phyloP scores from a whole-genome alignment of 139 green algal genomes.

The Marvania coccoides region DNA sequence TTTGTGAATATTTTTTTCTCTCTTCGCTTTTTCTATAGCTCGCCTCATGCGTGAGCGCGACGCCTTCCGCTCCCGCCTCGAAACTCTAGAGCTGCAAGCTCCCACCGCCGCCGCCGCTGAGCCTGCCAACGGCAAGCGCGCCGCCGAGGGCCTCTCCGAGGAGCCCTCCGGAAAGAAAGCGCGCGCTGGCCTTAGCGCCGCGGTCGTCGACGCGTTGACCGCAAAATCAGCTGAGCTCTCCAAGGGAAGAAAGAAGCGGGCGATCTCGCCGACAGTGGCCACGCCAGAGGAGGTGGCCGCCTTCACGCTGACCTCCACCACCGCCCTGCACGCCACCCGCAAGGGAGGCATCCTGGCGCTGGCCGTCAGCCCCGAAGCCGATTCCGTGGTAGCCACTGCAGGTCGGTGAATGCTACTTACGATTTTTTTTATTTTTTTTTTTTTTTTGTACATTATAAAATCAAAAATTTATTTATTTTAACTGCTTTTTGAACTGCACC shows the following conservation, averaged over 20 bases:
- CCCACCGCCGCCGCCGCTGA: neutral
- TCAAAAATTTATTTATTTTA: too few relatives aligned
- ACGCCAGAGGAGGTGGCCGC: constrained; percentile 53
- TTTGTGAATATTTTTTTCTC: neutral
- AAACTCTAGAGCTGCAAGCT: neutral
- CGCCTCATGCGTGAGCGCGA: constrained; percentile 65
- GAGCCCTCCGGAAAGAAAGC: constrained; percentile 8
- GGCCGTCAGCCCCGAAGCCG: constrained; percentile 47
- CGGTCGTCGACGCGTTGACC: constrained; percentile 33
- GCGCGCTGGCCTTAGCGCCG: constrained; percentile 19
- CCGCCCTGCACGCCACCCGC: constrained; percentile 85
- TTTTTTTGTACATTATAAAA: too few relatives aligned
- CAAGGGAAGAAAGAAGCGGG: constrained; percentile 80
- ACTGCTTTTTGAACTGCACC: too few relatives aligned
- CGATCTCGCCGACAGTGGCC: constrained; percentile 44
- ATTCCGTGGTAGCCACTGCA: constrained; percentile 32
- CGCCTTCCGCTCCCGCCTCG: constrained; percentile 14
- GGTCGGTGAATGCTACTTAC: too few relatives aligned
- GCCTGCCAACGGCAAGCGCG: constrained; percentile 37
- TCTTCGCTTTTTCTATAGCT: constrained; percentile 7
- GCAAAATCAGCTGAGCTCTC: constrained; percentile 38
- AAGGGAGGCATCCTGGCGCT: constrained; percentile 71
- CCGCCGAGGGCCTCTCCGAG: constrained; percentile 9
- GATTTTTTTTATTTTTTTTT: too few relatives aligned
- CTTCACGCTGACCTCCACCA: constrained; percentile 41